Base-by-base conservation (phyloP, 306 rosid genomes). In the Rosa persica region DNA sequence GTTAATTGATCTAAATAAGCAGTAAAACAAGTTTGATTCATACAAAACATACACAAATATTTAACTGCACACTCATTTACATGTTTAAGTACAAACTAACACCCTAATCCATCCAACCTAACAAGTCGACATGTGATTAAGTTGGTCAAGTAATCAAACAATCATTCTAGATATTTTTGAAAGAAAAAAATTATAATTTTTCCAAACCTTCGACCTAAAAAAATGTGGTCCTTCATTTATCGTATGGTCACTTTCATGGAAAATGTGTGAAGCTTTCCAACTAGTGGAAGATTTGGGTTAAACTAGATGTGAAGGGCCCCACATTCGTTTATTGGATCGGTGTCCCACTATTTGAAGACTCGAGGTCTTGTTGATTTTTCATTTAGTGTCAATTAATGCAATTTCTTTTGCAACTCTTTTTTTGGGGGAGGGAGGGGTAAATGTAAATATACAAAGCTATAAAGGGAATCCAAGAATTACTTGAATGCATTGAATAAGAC, bases 231-330 rank as follows among this genome's bases (percentile, higher is more conserved):
- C 74, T 40, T 10, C 46, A 5, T 75, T 81, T 15, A 20, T n/a
- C 76, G 54, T 30, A 36, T 65, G 8, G 91, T 89, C 87, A 51
- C 78, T 87, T 82, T 90, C 89, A 81, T 62, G 82, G 86, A 83
- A 91, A 89, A 86, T 86, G 57, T 78, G 89, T 81, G 90, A 87
- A 68, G 83, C 80, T 83, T 84, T 86, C 77, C 84, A 79, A 78
- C 79, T 22, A 73, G 89, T 73, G 91, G 87, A 85, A 82, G 89
- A 91, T 85, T 80, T 88, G 84, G 91, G 71, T 60, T 76, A 19
- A 83, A 89, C 80, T 82, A 67, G 84, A 80, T 80, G 86, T 76
- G 78, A 74, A 11, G 86, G 90, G 82, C 15, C 85, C 90, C 87
- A 70, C 80, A 22, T 1, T 12, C 42, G 79, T 30, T 66, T 71